Conservation (phyloP, 768 basidiomycete species). For the Pleurotus cornucopiae region DNA sequence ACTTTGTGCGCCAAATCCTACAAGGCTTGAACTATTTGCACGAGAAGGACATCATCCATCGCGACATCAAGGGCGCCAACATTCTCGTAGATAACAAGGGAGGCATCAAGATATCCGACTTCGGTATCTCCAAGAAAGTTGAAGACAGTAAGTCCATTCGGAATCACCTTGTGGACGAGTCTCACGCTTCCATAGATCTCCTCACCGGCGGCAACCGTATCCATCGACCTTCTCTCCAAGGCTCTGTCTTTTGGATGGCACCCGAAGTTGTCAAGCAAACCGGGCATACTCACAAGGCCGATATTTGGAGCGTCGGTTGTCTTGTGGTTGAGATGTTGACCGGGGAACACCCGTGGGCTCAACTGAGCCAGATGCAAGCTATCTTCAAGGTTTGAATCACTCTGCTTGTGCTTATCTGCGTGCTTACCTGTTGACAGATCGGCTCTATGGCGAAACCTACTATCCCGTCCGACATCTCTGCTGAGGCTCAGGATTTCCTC, state of each 20-base stretch:
- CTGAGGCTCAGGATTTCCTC: slow-evolving; percentile 86
- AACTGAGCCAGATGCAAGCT: slow-evolving; percentile 97
- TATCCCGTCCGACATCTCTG: slow-evolving; percentile 87
- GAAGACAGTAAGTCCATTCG: slow-evolving; percentile 74
- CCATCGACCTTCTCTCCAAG: slow-evolving; percentile 91
- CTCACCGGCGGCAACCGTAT: slow-evolving; percentile 56
- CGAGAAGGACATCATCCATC: slow-evolving; percentile 91
- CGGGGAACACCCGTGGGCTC: slow-evolving; percentile 93
- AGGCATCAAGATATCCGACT: slow-evolving; percentile 95
- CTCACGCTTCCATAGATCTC: slow-evolving; percentile 26
- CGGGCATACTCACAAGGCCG: slow-evolving; percentile 85
- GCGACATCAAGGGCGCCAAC: slow-evolving; percentile 98
- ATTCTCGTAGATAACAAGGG: slow-evolving; percentile 98
- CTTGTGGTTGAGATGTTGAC: slow-evolving; percentile 96
- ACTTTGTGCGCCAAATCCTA: slow-evolving; percentile 90
- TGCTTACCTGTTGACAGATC: slow-evolving; percentile 49
- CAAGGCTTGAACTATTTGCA: slow-evolving; percentile 88
- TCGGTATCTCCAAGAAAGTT: slow-evolving; percentile 96
- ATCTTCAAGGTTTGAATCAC: slow-evolving; percentile 77
- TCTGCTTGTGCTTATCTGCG: not conserved
- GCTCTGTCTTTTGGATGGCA: slow-evolving; percentile 99
- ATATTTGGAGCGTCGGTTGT: slow-evolving; percentile 96
- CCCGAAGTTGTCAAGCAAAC: slow-evolving; percentile 98
- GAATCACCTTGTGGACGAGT: not conserved
- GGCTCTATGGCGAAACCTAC: slow-evolving; percentile 85